phyloP scores from a whole-genome alignment of 2,329 filamentous ascomycete species.

The Pochonia chlamydosporia region DNA sequence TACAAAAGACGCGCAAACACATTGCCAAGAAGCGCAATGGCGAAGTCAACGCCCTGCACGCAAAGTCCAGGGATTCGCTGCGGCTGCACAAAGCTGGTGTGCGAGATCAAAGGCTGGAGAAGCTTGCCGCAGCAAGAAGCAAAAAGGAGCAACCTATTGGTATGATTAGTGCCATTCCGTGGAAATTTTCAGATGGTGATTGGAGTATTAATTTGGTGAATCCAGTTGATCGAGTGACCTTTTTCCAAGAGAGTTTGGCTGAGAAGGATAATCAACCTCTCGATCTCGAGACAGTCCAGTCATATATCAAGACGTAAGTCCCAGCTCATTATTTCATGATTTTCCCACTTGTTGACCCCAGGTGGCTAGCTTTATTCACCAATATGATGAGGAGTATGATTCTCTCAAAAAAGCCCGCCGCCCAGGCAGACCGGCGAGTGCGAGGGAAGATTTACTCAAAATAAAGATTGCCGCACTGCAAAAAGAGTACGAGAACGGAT shows the following conservation, averaged over 20 bases:
- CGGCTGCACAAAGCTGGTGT: conserved; percentile 72
- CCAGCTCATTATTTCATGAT: background rate
- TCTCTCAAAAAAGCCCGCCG: conserved; percentile 63
- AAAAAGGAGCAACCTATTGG: conserved; percentile 71
- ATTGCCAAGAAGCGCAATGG: conserved; percentile 82
- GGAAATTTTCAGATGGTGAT: too few species aligned
- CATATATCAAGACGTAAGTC: conserved; percentile 56
- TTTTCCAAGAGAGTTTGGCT: conserved; percentile 63
- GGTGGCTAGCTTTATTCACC: conserved; percentile 51
- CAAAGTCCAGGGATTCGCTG: conserved; percentile 81
- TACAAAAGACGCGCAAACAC: conserved; percentile 82
- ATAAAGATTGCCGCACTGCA: conserved; percentile 64
- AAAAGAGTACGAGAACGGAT: conserved; percentile 77
- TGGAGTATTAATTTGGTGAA: too few species aligned
- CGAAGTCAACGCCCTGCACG: conserved; percentile 70
- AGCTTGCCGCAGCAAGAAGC: conserved; percentile 60
- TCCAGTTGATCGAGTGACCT: conserved; percentile 37
- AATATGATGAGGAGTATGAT: conserved; percentile 65
- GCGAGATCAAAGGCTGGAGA: conserved; percentile 77
- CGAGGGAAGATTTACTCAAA: conserved; percentile 71
- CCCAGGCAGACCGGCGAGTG: conserved; percentile 71
- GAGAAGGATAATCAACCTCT: conserved; percentile 43
- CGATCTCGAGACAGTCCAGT: conserved; percentile 50
- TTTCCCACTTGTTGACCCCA: conserved; percentile 18
- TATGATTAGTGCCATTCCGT: conserved; percentile 43